Base-by-base conservation (phyloP, 1,139 yeast genomes). In the Waltiozyma sp. region DNA sequence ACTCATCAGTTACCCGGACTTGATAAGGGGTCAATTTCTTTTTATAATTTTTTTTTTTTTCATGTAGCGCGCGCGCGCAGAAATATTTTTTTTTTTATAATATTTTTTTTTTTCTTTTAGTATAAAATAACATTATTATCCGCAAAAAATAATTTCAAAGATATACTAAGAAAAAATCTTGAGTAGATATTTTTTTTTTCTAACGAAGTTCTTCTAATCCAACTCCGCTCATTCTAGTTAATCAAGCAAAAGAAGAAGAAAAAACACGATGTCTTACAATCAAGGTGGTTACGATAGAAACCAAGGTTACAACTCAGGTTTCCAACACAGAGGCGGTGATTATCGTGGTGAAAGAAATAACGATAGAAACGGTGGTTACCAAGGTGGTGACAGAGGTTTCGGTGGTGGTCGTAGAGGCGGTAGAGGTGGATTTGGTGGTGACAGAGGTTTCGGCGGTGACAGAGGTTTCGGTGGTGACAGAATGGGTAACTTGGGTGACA, bases 401-500 rank as follows among this genome's bases (percentile, higher is more conserved):
- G 61, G 60, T 40, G 61, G 62, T 24, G 53, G 60, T 36, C 64
- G 68, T 33, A 64, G 69, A 41, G 58, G 59, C 47, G 58, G 59
- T 47, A 55, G 61, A 42, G 57, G 62, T 44, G 59, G 61, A 45
- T 53, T 58, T 39, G 55, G 58, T 42, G 64, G 68, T 41, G 69
- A 56, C 36, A 61, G 68, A 28, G 61, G 58, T 49, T 55, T 61
- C 42, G 57, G 62, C 44, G 59, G 61, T 45, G 53, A 58, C 38
- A 54, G 68, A 40, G 69, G 56, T 38, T 61, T 68, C 28, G 61
- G 65, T 43, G 64, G 68, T 41, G 70, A 68, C 55, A 61, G 63
- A 48, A 65, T 64, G 58, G 67, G 69, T 50, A 67, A 67, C 55
- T 66, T 69, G 58, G 89, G 80, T 64, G 74, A 61, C 67, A 75